A percentile compares a stretch with the other conserved stretches of the same genome.
These are phyloP conservation scores for Pinus tabuliformis DNA, from an alignment of 75 land plant genomes.

Conservation along the genomic window DNA sequence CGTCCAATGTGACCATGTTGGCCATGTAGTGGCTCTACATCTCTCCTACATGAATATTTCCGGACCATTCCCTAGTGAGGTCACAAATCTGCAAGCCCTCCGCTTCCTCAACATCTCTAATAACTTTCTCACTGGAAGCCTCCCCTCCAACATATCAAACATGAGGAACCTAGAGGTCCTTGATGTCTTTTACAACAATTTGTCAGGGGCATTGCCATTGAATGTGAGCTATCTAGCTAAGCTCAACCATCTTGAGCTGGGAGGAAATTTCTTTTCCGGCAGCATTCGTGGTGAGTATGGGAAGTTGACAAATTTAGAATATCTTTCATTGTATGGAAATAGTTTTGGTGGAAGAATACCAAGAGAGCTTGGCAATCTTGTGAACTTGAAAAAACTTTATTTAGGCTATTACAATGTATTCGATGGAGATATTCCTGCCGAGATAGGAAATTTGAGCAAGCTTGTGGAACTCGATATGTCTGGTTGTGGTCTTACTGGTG, in stretches of 20 bases:
- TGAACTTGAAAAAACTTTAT: slow-evolving; percentile 45
- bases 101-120: not conserved
- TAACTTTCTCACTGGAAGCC: not conserved
- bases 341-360: slow-evolving; percentile 72
- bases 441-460: slow-evolving; percentile 49
- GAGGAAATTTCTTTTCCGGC: slow-evolving; percentile 80
- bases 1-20: slow-evolving; percentile 4
- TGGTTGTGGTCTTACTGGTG: slow-evolving; percentile 52
- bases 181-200: slow-evolving; percentile 69
- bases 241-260: slow-evolving; percentile 59
- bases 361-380: slow-evolving; percentile 55
- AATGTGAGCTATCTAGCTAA: slow-evolving; percentile 34
- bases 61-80: slow-evolving; percentile 4
- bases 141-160: slow-evolving; percentile 25
- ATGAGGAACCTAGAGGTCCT: slow-evolving; percentile 36
- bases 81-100: not conserved
- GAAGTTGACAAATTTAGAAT: slow-evolving; percentile 31
- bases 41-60: slow-evolving; percentile 56
- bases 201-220: slow-evolving; percentile 46
- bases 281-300: slow-evolving; percentile 48
- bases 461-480: slow-evolving; percentile 61
- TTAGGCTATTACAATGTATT: slow-evolving; percentile 74
- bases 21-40: slow-evolving; percentile 36
- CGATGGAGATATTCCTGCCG: slow-evolving; percentile 63
- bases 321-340: slow-evolving; percentile 63